Evolutionary conservation across 257 asterid species (phyloP), one percentile per base, ranked within the genome.

Genomic region (Penstemon davidsonii): DNA sequence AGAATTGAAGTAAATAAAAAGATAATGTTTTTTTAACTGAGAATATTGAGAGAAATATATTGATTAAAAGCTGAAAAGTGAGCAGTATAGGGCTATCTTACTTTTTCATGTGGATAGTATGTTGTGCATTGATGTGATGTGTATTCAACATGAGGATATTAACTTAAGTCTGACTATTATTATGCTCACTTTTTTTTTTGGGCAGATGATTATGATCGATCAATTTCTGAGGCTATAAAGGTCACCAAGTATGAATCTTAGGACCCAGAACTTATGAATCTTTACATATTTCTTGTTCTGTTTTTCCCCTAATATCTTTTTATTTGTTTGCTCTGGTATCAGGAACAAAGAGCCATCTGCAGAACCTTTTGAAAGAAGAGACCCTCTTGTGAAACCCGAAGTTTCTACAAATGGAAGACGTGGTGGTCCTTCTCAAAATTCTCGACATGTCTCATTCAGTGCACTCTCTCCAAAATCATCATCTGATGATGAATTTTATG

Each of bases 121-220:
- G 6, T 39, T 50, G 6, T 39, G 41, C 52, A 25, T 25, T 25
- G 33, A 25, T 25, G 33, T 25, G 33, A 25, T 25, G 33, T 25
- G 33, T 2, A 25, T 64, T 67, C 62, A 71, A 18, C 59, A 45
- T 52, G 53, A 54, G 12, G 40, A 55, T 25, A 66, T 45, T 61
- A 53, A 39, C 50, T 59, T 44, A 64, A 12, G 51, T 68, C 79
- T 69, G 75, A 75, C 41, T 38, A 45, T 19, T 37, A 18, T 42
- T 60, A 42, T 60, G 11, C n/a, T 44, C 8, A 37, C 13, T 62
- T 52, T n/a, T 8, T 65, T 70, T 18, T 69, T 25, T 25, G 2
- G 33, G 77, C 96, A 93, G 99, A 93, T 79, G 99, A 88, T 84
- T 90, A 85, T 70, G 99, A 93, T 73, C 87, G 92, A 60, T 88